Base-by-base conservation (phyloP, 768 basidiomycete species). In the Leccinellum rugosiceps region DNA sequence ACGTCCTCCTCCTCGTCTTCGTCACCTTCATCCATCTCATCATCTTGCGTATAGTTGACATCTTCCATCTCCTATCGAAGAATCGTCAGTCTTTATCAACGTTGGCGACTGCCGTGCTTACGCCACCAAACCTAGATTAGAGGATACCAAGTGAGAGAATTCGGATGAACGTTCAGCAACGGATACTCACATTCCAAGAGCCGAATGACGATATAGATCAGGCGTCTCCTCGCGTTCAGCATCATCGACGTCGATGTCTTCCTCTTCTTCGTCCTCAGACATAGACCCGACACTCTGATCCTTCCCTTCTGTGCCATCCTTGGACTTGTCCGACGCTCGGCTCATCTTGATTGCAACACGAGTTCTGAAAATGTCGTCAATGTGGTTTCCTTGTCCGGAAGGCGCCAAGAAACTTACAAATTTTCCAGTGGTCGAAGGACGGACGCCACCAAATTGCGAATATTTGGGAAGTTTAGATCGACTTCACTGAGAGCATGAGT, bases 261-360 rank as follows among this genome's bases (percentile, higher is more conserved):
- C 84, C 2, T 77, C 75, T 0, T 77, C 78, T 19, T 82, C 80
- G 6, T 80, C 81, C 6, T 82, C 71, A 10, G 78, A 82, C 25
- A 70, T 69, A 17, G 59, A 70, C 52, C 71, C 80, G 31, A 76
- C 77, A 26, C 74, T 75, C 63, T 81, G 74, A 50, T 72, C 52
- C 63, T 74, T 68, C 23, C 80, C 79, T 26, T 84, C 85, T 11
- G 73, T 63, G 23, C 69, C 68, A 23, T 85, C 87, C 66, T 89
- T 90, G 44, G 64, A 74, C 72, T 86, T 90, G 48, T 81, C 81
- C 14, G 86, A 82, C 9, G 86, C 79, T 43, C 88, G 84, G 50
- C 93, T 96, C 92, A 98, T 95, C 74, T 96, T 98, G 74, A 97
- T 98, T n/a, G 96, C 95, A 53, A 95, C 81, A 71, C 96, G 97